These are phyloP conservation scores for Homolaphlyctis polyrhiza DNA, from an alignment of 371 early-diverging fungal genomes.

Conservation along the genomic window DNA sequence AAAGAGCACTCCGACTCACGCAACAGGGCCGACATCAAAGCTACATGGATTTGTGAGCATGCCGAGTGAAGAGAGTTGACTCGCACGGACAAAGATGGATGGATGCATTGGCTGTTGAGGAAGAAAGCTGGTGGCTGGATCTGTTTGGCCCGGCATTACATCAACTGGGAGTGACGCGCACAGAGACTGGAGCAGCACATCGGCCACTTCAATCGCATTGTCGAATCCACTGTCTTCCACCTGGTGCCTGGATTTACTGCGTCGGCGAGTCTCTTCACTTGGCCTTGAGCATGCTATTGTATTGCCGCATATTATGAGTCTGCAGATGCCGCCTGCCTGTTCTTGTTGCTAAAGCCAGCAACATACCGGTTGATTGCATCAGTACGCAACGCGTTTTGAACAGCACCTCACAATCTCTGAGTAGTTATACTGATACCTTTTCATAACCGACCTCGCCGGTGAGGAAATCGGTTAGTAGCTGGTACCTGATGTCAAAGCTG, in stretches of 20 bases:
- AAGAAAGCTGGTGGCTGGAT: slow-evolving; percentile 69
- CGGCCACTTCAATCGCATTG: slow-evolving; percentile 15
- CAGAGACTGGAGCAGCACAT: slow-evolving; percentile 19
- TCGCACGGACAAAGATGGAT: slow-evolving; percentile 60
- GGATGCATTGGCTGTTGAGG: slow-evolving; percentile 84
- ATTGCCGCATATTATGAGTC: slow-evolving; percentile 76
- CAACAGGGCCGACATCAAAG: slow-evolving; percentile 40
- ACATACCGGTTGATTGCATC: no score
- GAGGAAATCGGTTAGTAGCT: slow-evolving; percentile 73
- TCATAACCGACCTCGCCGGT: slow-evolving; percentile 68
- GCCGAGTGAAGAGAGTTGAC: slow-evolving; percentile 53
- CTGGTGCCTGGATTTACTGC: slow-evolving; percentile 7
- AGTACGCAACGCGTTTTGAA: no score
- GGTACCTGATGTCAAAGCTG: slow-evolving; percentile 47
- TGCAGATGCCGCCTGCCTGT: slow-evolving; percentile 43
- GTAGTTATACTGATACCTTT: no score
- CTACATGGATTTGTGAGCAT: slow-evolving; percentile 76
- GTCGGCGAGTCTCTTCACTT: slow-evolving; percentile 6
- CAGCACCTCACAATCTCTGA: no score
- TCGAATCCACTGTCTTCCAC: background rate
- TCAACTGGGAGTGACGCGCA: slow-evolving; percentile 52
- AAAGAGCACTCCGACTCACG: background rate
- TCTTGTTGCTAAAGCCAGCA: slow-evolving; percentile 51
- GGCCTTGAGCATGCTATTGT: slow-evolving; percentile 33
- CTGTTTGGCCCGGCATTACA: slow-evolving; percentile 79